phyloP scores from a whole-genome alignment of 2,329 filamentous ascomycete species.

The Colletotrichum eremochloae region DNA sequence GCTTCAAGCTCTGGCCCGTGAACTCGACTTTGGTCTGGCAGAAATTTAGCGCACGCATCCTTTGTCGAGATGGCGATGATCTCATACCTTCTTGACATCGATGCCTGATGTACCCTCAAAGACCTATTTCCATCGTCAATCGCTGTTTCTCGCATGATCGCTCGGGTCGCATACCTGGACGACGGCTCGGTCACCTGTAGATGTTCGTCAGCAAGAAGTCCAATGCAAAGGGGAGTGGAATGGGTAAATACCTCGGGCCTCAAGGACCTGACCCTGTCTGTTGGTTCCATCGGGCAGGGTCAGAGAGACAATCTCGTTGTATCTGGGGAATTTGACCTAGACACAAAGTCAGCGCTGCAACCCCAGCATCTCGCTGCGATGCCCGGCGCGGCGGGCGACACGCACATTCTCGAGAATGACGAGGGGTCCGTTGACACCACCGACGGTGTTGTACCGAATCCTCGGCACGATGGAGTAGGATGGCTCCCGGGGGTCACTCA shows the following conservation, averaged over 20 bases:
- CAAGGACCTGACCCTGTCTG: conserved; percentile 94
- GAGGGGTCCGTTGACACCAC: conserved; percentile 96
- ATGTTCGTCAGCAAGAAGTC: conserved; percentile 43
- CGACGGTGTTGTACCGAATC: conserved; percentile 97
- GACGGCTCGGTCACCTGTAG: conserved; percentile 86
- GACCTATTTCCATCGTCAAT: conserved; percentile 70
- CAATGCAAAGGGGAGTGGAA: conserved; percentile 39
- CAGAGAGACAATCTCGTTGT: conserved; percentile 97
- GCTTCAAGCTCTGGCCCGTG: conserved; percentile 95
- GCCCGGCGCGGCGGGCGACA: conserved; percentile 44
- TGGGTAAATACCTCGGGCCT: conserved; percentile 84
- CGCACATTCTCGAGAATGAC: conserved; percentile 96
- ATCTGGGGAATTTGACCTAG: conserved; percentile 96
- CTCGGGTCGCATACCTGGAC: conserved; percentile 78
- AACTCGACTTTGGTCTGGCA: conserved; percentile 96
- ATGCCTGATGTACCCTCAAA: conserved; percentile 98
- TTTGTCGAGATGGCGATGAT: conserved; percentile 28
- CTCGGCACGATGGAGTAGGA: conserved; percentile 72
- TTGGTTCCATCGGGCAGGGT: conserved; percentile 96
- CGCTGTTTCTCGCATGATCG: conserved; percentile 28
- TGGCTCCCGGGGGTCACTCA: conserved; percentile 70
- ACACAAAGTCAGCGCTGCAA: conserved; percentile 11
- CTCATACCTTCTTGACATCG: conserved; percentile 94
- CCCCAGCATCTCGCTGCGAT: conserved; percentile 27
- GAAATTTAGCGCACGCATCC: conserved; percentile 32